Evolutionary conservation across 2,329 filamentous ascomycete species (phyloP).

Genomic region (Capronia epimyces): DNA sequence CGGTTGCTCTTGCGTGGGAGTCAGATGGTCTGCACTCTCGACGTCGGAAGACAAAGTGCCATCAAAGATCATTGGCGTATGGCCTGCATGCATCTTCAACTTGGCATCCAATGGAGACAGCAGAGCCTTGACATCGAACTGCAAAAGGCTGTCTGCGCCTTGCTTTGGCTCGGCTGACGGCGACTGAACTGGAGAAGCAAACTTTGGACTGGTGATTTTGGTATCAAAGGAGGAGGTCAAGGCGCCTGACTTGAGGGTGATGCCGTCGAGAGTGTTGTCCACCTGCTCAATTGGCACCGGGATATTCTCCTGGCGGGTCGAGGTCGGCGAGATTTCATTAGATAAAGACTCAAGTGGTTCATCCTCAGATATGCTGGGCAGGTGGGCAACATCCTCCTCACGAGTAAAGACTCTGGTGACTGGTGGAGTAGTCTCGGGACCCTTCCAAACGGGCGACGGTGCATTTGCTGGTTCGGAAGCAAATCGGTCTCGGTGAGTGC

Average conservation of each 20-base stretch:
- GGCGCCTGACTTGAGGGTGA: slow-evolving; percentile 44
- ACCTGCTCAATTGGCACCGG: slow-evolving; percentile 43
- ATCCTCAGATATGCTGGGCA: slow-evolving; percentile 33
- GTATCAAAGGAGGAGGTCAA: slow-evolving; percentile 41
- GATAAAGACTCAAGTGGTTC: slow-evolving; percentile 36
- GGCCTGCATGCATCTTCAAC: slow-evolving; percentile 39
- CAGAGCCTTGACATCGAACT: slow-evolving; percentile 23
- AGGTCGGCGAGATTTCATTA: slow-evolving; percentile 33
- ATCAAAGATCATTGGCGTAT: slow-evolving; percentile 43
- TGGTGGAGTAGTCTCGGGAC: slow-evolving; percentile 36
- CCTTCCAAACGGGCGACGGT: slow-evolving; percentile 40
- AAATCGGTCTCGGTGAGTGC: slow-evolving; percentile 9
- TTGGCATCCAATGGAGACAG: slow-evolving; percentile 38
- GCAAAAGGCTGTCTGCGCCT: slow-evolving; percentile 32
- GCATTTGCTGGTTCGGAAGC: slow-evolving; percentile 14
- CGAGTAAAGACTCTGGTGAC: slow-evolving; percentile 42
- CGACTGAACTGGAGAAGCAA: slow-evolving; percentile 31
- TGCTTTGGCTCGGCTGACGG: slow-evolving; percentile 24
- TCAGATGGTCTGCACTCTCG: slow-evolving; percentile 21
- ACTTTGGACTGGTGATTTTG: slow-evolving; percentile 41
- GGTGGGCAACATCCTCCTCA: slow-evolving; percentile 30
- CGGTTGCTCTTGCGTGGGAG: slow-evolving; percentile 33
- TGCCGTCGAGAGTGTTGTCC: slow-evolving; percentile 44
- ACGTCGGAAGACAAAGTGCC: slow-evolving; percentile 32
- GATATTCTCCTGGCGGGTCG: slow-evolving; percentile 24